phyloP scores from a whole-genome alignment of 2,329 filamentous ascomycete genomes.

The Ophiostoma ips region DNA sequence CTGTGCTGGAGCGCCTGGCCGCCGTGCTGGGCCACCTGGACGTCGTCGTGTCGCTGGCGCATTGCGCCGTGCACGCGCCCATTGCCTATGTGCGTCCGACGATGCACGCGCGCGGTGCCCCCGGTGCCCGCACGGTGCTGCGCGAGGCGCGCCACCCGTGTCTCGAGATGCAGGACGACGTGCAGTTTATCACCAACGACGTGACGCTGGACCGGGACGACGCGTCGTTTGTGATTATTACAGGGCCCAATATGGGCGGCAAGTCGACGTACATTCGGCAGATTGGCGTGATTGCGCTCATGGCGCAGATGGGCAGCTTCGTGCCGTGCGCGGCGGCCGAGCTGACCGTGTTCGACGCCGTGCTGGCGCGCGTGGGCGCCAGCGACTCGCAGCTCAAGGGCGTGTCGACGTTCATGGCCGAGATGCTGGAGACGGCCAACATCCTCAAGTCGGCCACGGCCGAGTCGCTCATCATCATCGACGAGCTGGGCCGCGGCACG shows the following conservation, averaged over 20 bases:
- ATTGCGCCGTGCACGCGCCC: conserved; percentile 85
- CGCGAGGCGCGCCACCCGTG: conserved; percentile 91
- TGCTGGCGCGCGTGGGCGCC: conserved; percentile 88
- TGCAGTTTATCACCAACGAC: conserved; percentile 97
- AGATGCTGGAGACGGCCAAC: conserved; percentile 98
- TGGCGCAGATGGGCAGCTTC: conserved; percentile 95
- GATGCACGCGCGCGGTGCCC: conserved; percentile 74
- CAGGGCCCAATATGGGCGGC: conserved; percentile 96
- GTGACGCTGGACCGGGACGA: conserved; percentile 63
- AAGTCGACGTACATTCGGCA: conserved; percentile 98
- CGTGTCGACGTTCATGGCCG: conserved; percentile 97
- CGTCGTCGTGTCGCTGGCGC: conserved; percentile 86
- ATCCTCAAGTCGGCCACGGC: conserved; percentile 93
- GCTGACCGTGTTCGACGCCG: conserved; percentile 90
- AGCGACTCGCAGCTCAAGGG: conserved; percentile 95
- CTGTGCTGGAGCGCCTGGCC: conserved; percentile 78
- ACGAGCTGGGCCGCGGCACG: conserved; percentile 90
- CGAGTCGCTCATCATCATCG: conserved; percentile 95
- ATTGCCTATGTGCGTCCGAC: conserved; percentile 82
- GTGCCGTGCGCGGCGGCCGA: conserved; percentile 86
- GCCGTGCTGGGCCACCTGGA: conserved; percentile 85
- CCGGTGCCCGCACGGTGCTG: conserved; percentile 67
- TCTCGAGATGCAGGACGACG: conserved; percentile 96
- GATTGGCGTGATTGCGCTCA: conserved; percentile 88
- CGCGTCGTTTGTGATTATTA: conserved; percentile 91